A percentile compares a stretch with the other conserved stretches of the same genome.
These are phyloP conservation scores for Haematococcus lacustris DNA, from an alignment of 139 green algal genomes.

Conservation along the genomic window DNA sequence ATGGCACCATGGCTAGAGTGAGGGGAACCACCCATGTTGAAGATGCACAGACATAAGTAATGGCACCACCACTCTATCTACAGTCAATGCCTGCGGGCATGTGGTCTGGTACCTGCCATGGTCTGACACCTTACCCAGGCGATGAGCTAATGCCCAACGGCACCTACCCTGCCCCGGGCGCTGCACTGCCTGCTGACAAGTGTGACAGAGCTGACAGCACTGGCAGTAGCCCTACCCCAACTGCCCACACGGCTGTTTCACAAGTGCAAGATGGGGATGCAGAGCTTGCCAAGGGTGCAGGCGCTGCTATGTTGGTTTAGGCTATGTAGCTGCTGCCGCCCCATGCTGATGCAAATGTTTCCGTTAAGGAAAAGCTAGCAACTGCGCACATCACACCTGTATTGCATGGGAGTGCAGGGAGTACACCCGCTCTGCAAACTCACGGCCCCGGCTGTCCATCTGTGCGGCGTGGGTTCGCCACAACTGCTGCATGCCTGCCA, in stretches of 20 bases:
- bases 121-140: too few species aligned
- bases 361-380: background rate
- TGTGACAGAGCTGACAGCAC: background rate
- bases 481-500: conserved; percentile 32
- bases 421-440: conserved; percentile 22
- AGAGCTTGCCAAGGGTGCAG: background rate
- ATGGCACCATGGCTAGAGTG: background rate
- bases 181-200: background rate
- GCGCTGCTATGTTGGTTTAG: background rate
- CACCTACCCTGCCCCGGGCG: too few species aligned
- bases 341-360: background rate
- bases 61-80: too few species aligned
- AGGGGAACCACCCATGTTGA: background rate
- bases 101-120: too few species aligned
- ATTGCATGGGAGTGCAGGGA: conserved; percentile 14
- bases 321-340: background rate
- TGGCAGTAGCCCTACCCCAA: background rate
- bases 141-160: too few species aligned
- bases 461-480: conserved; percentile 22
- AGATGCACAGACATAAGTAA: too few species aligned
- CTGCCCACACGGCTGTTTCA: background rate
- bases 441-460: conserved; percentile 28
- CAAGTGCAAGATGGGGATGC: background rate
- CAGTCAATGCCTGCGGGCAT: too few species aligned
- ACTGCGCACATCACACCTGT: background rate